Evolutionary conservation across 805 yeast species (phyloP), one percentile per base, ranked within the genome.

Genomic region (Wickerhamiella lipophila): DNA sequence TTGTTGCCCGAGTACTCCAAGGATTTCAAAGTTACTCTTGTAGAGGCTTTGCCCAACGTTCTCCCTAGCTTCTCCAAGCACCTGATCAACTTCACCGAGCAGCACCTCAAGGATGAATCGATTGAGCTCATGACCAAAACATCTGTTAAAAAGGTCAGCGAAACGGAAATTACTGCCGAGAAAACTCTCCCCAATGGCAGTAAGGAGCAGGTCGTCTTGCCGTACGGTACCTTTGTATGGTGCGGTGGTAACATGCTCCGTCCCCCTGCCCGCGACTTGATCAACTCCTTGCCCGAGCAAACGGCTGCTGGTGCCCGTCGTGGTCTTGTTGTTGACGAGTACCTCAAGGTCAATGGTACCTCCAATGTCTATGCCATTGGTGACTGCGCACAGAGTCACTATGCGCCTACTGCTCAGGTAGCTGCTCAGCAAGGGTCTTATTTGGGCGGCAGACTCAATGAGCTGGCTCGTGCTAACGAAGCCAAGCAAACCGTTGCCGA

Each of bases 171-270:
- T 57, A 71, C 74, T 57, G 94, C 89, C 34, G 76, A 75, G 60
- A 77, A 72, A 50, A 83, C 83, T 57, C 68, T 72, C 34, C 74
- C 77, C 35, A 79, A 79, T 55, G 95, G 94, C 19, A 62, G 79
- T 9, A 69, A 79, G 54, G 76, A 76, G 60, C 63, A 71, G 35
- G 66, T 69, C 29, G 79, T 75, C 53, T 72, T 88, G 60, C 95
- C 95, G 44, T 88, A 88, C 64, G 97, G 97, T 63, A 73, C 86
- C 58, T 74, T 88, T 57, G 94, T 88, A 54, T 88, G 97, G 97
- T 96, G 96, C 51, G 88, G 96, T 53, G 97, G 97, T 69, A 87
- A 88, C 67, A 87, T 88, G 49, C 87, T 86, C 55, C 79, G 96
- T 68, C 79, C 77, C 40, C 72, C 89, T 45, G 75, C 83, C 45